A percentile compares a stretch with the other conserved stretches of the same genome.
Conservation (phyloP, 192 early-diverging fungal genomes). For the Pilaira anomala region DNA sequence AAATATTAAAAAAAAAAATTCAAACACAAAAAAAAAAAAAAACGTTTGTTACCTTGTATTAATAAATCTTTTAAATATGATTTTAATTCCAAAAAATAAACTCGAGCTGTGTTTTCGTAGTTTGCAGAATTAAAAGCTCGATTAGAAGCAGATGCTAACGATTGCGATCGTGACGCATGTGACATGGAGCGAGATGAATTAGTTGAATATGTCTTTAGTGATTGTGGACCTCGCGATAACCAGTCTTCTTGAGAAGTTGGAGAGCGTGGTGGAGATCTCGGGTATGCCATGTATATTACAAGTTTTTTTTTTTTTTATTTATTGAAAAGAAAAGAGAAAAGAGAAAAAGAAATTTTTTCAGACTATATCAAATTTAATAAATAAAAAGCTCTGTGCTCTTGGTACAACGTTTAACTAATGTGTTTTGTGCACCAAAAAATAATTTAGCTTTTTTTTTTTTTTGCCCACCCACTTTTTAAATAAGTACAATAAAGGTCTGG, state of each 20-base stretch:
- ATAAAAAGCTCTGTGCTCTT: slow-evolving; percentile 8
- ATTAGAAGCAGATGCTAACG: slow-evolving; percentile 29
- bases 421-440: slow-evolving; percentile 2
- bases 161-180: slow-evolving; percentile 25
- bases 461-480: too few species aligned
- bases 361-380: neutral
- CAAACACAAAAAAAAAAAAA: too few species aligned
- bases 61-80: slow-evolving; percentile 21
- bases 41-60: slow-evolving; percentile 24
- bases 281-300: slow-evolving; percentile 15
- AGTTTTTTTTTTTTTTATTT: neutral
- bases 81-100: slow-evolving; percentile 29
- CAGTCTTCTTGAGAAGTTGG: slow-evolving; percentile 23
- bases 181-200: slow-evolving; percentile 24
- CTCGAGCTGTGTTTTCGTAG: slow-evolving; percentile 22
- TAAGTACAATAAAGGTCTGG: too few species aligned
- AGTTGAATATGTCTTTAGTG: slow-evolving; percentile 19
- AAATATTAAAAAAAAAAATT: too few species aligned
- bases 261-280: slow-evolving; percentile 17
- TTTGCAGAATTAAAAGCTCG: slow-evolving; percentile 13
- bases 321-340: neutral
- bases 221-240: slow-evolving; percentile 7
- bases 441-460: slow-evolving; percentile 1
- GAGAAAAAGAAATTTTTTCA: neutral
- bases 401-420: slow-evolving; percentile 11